Conservation (phyloP, 2,329 filamentous ascomycete genomes). For the Phaeophleospora eucalypticola region DNA sequence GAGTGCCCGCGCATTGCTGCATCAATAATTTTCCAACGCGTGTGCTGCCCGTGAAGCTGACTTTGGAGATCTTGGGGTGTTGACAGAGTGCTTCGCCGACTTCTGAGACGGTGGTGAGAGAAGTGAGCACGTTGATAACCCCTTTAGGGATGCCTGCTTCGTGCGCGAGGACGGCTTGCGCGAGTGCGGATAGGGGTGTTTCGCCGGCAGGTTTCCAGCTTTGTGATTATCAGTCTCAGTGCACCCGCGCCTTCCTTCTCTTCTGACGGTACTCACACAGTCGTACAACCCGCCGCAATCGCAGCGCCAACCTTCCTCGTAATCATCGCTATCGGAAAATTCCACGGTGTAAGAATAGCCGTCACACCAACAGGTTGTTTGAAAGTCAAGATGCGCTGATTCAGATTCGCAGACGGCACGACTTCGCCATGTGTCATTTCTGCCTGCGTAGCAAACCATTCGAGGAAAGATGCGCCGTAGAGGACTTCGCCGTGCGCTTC, state of each 20-base stretch:
- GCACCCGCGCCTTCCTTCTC: too few species aligned
- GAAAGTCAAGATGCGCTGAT: constrained; percentile 24
- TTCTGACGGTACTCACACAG: too few species aligned
- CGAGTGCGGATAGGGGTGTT: constrained; percentile 29
- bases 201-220: constrained; percentile 31
- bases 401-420: constrained; percentile 20
- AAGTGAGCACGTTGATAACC: constrained; percentile 26
- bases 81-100: constrained; percentile 22
- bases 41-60: constrained; percentile 32
- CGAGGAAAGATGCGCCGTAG: constrained; percentile 30
- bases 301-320: constrained; percentile 32
- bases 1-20: constrained; percentile 19
- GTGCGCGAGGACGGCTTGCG: constrained; percentile 27
- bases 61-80: constrained; percentile 26
- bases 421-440: constrained; percentile 24
- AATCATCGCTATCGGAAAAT: constrained; percentile 38
- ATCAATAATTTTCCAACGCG: constrained; percentile 29
- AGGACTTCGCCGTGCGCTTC: constrained; percentile 31
- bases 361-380: constrained; percentile 30
- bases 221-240: too few species aligned
- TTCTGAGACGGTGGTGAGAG: constrained; percentile 20
- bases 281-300: constrained; percentile 34
- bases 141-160: constrained; percentile 29
- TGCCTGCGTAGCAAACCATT: constrained; percentile 32
- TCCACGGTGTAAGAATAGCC: constrained; percentile 30